Evolutionary conservation across 1,139 yeast genomes (phyloP).

Genomic region (Yamadazyma friedrichii): DNA sequence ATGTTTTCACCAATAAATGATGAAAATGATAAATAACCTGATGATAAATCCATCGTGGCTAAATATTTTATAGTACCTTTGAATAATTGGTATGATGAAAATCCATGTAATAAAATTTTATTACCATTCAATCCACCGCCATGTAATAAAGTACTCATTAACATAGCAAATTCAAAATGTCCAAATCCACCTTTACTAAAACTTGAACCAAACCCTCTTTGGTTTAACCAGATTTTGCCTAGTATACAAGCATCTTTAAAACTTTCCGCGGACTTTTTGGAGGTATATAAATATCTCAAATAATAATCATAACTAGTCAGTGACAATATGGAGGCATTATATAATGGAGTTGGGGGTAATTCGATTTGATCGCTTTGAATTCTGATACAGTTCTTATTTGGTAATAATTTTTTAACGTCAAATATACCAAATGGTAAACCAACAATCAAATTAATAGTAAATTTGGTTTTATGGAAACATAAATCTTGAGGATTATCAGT

Average conservation of each 20-base stretch:
- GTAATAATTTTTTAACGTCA: conserved; percentile 72
- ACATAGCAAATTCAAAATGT: conserved; percentile 79
- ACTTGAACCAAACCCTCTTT: conserved; percentile 73
- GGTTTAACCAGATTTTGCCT: conserved; percentile 87
- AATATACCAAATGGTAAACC: conserved; percentile 73
- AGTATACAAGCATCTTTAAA: conserved; percentile 85
- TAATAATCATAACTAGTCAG: conserved; percentile 69
- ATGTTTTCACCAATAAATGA: conserved; percentile 52
- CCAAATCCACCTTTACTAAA: conserved; percentile 81
- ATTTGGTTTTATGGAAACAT: conserved; percentile 66
- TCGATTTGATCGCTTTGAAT: conserved; percentile 51
- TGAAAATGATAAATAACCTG: conserved; percentile 67
- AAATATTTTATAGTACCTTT: conserved; percentile 81
- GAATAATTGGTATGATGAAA: conserved; percentile 88
- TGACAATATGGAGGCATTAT: conserved; percentile 76
- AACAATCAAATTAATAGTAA: conserved; percentile 66
- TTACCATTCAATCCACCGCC: conserved; percentile 84
- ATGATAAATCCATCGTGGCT: conserved; percentile 70
- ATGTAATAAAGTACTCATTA: conserved; percentile 76
- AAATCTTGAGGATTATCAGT: conserved; percentile 49
- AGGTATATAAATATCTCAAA: conserved; percentile 70
- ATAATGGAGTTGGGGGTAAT: conserved; percentile 76
- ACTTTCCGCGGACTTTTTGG: conserved; percentile 75
- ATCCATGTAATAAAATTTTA: conserved; percentile 77
- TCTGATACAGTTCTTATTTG: conserved; percentile 77